Percentiles rank a stretch among this genome's conserved stretches.
These are phyloP conservation scores for Fraxinus platypoda DNA, from an alignment of 305 asterid genomes.

Conservation along the genomic window DNA sequence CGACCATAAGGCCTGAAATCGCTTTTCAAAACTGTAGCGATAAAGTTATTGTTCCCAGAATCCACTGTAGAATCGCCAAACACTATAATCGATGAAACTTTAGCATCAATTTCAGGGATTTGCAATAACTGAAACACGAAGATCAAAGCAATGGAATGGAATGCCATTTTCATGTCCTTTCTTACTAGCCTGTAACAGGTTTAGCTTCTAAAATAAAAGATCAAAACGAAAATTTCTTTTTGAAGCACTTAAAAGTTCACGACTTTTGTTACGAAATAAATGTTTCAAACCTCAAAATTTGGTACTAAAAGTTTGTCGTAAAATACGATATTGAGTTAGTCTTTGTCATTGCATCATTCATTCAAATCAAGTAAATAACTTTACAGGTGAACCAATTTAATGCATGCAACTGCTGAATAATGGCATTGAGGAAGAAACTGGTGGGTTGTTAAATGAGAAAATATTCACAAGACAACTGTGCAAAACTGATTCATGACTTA, in stretches of 20 bases:
- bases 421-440: not conserved
- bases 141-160: constrained; percentile 13
- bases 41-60: constrained; percentile 73
- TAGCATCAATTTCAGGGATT: constrained; percentile 19
- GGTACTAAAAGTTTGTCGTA: not conserved
- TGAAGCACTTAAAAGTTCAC: not conserved
- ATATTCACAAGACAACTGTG: not conserved
- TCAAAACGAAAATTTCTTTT: not conserved
- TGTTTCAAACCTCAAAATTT: not conserved
- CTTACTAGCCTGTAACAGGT: not conserved
- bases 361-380: not conserved
- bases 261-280: not conserved
- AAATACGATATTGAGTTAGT: not conserved
- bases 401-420: not conserved
- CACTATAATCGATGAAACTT: constrained; percentile 62
- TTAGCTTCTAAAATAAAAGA: not conserved
- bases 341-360: not conserved
- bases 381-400: not conserved
- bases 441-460: not conserved
- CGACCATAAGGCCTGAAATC: constrained; percentile 76
- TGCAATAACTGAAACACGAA: constrained; percentile 22
- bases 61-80: constrained; percentile 84
- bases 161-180: constrained; percentile 6
- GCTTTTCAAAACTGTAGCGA: constrained; percentile 55
- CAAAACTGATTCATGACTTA: not conserved